Evolutionary conservation across 495 filamentous ascomycete genomes (phyloP).

Genomic region (Aspergillus bertholletiae): DNA sequence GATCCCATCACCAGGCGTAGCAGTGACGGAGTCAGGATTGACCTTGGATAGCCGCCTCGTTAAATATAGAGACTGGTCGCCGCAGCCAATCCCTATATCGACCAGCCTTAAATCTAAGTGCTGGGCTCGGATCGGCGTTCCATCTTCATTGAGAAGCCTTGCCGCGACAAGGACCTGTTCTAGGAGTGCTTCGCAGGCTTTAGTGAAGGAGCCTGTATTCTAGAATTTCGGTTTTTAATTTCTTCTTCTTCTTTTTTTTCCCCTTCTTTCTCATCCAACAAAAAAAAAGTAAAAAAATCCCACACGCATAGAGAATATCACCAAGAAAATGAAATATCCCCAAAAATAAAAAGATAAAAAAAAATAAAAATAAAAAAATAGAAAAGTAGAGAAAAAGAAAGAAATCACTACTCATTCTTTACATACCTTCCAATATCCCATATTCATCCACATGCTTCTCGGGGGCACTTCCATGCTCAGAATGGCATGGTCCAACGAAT

Average conservation of each 20-base stretch:
- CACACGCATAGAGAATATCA: too few relatives aligned
- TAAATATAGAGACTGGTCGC: constrained; percentile 42
- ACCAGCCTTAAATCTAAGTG: constrained; percentile 25
- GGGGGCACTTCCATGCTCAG: constrained; percentile 29
- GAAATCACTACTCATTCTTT: not conserved
- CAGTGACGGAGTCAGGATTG: not conserved
- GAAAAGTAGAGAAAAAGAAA: not conserved
- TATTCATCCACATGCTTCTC: constrained; percentile 39
- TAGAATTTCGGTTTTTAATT: constrained; percentile 6
- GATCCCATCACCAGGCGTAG: not conserved
- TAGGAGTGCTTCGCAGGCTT: constrained; percentile 40
- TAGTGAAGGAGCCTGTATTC: constrained; percentile 30
- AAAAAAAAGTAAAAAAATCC: too few relatives aligned
- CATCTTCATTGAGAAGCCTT: constrained; percentile 18
- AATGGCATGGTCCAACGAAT: constrained; percentile 26
- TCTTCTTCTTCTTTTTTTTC: too few relatives aligned
- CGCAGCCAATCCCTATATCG: constrained; percentile 50
- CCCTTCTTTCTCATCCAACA: too few relatives aligned
- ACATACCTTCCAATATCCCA: constrained; percentile 38
- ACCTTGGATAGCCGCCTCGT: not conserved
- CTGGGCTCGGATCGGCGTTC: not conserved
- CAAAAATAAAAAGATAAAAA: too few relatives aligned
- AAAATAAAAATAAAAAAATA: too few relatives aligned
- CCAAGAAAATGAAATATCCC: too few relatives aligned
- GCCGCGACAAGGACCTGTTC: constrained; percentile 36